A percentile compares a stretch with the other conserved stretches of the same genome.
These are phyloP conservation scores for Mycosarcoma maydis DNA, from an alignment of 1,284 basidiomycete genomes.

Conservation along the genomic window DNA sequence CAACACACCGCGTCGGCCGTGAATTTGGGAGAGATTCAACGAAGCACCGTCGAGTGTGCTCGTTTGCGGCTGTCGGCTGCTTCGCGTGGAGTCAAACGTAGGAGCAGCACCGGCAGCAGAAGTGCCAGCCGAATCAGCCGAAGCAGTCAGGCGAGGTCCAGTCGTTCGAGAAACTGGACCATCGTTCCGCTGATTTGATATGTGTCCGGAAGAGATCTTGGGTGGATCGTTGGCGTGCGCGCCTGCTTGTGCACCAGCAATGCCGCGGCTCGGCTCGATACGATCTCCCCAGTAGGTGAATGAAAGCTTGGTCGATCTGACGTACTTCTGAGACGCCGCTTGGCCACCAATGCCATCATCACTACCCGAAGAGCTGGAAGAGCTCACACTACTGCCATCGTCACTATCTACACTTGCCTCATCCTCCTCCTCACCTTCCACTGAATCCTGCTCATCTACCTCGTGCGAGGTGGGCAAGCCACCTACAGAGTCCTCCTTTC, in stretches of 20 bases:
- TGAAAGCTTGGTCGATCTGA: slow-evolving; percentile 55
- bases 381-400: slow-evolving; percentile 15
- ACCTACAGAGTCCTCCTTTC: slow-evolving; percentile 9
- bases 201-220: neutral
- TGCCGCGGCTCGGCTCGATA: slow-evolving; percentile 40
- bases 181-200: neutral
- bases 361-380: slow-evolving; percentile 30
- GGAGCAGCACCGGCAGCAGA: slow-evolving; percentile 1
- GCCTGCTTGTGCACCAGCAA: slow-evolving; percentile 10
- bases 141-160: slow-evolving; percentile 3
- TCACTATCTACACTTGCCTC: slow-evolving; percentile 37
- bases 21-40: neutral
- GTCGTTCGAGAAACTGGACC: neutral
- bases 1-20: slow-evolving; percentile 8
- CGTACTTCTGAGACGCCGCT: slow-evolving; percentile 41
- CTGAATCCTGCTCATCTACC: slow-evolving; percentile 36
- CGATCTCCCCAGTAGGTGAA: slow-evolving; percentile 59
- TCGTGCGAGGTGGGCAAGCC: slow-evolving; percentile 44
- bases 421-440: slow-evolving; percentile 10
- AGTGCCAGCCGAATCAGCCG: slow-evolving; percentile 6
- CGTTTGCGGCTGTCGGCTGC: slow-evolving; percentile 6
- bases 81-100: slow-evolving; percentile 1
- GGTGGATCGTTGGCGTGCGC: neutral
- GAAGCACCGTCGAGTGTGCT: slow-evolving; percentile 4
- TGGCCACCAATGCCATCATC: slow-evolving; percentile 43